Base-by-base conservation (phyloP, 805 yeast species). In the Yarrowia porcina region DNA sequence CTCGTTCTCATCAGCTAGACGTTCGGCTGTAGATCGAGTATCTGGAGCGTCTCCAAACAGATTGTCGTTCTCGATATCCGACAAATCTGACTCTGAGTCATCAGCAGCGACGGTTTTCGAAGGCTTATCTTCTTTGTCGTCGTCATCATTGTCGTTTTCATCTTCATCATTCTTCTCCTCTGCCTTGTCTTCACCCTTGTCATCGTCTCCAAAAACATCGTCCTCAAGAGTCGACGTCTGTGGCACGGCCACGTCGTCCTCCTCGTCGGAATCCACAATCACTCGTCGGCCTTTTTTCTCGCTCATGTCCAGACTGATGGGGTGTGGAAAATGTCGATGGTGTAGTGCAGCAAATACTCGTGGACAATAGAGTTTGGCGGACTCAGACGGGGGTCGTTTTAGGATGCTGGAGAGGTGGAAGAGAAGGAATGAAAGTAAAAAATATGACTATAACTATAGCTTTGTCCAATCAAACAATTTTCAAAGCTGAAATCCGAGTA, bases 1-100 rank as follows among this genome's bases (percentile, higher is more conserved):
- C 11, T 67, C 67, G 33, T 57, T 64, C 28, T 63, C 72, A 30
- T 59, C 67, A 8, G 63, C 57, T 13, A 47, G 23, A 32, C 42
- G 63, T 20, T 36, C 64, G 7, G 36, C 52, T 0, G 35, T 49
- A 8, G 67, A 66, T n/a, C 52, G 41, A 4, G 25, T 63, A 23
- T 39, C 62, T 9, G 30, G 64, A 13, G 27, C 57, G 21, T 64
- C 63, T 18, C 63, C 69, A 25, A 45, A 59, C 13, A 59, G 57
- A 10, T 45, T 36, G 25, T 63, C 65, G 32, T 61, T 33, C 7
- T 61, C 49, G 11, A 41, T 39, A 7, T 56, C 61, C 15, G 61
- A 56, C 3, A 39, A 21, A 20, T 56, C 49, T n/a, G 47, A 25
- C 32, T 56, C 61, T 10, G 45, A 41, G 30, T 41, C 45, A 8